phyloP scores from a whole-genome alignment of 208 protist genomes.

The Acanthamoeba royreba region DNA sequence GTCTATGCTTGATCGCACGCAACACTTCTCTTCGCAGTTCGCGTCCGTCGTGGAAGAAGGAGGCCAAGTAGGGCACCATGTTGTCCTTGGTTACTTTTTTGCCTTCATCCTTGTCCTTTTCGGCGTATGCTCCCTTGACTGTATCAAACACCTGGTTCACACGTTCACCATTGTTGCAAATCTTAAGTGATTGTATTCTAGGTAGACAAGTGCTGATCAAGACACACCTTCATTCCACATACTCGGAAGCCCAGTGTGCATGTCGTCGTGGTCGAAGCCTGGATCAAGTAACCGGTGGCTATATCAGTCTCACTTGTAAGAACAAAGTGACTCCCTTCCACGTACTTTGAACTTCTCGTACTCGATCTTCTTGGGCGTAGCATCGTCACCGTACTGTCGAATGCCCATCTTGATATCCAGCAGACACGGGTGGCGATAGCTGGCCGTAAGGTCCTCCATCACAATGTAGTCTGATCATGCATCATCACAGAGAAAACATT shows the following conservation, averaged over 20 bases:
- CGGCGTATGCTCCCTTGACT: neutral
- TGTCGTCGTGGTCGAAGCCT: neutral
- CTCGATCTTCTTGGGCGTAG: neutral
- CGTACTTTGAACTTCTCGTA: neutral
- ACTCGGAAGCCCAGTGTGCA: neutral
- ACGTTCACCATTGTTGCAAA: neutral
- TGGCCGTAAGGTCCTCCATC: neutral
- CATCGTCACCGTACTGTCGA: neutral
- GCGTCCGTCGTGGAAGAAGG: constrained; percentile 7
- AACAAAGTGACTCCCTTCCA: neutral
- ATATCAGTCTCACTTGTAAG: neutral
- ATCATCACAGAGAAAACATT: neutral
- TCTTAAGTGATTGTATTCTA: neutral
- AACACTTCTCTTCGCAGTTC: neutral
- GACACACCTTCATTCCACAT: neutral
- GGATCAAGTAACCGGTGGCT: neutral
- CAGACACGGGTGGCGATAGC: neutral
- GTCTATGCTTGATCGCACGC: neutral
- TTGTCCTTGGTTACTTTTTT: neutral
- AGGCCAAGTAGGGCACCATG: neutral
- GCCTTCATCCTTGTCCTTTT: neutral
- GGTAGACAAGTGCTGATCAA: neutral
- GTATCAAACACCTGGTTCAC: neutral
- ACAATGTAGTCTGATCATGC: neutral
- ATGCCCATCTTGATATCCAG: constrained; percentile 16